These are phyloP conservation scores for Cocos nucifera DNA, from an alignment of 176 grass and related monocot genomes.

Conservation along the genomic window DNA sequence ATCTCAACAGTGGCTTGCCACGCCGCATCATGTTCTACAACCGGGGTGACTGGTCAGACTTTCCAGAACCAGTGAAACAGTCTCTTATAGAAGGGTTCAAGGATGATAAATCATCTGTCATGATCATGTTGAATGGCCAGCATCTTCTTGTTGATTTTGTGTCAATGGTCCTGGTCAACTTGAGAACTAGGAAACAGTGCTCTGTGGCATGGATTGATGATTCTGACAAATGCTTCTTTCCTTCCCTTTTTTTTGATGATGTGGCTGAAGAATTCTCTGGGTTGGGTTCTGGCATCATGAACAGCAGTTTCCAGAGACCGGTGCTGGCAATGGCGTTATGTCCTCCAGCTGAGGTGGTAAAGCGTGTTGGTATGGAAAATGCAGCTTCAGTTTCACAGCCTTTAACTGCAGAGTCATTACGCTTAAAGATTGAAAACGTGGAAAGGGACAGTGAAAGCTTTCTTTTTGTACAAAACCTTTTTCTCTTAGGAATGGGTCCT, in stretches of 20 bases:
- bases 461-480: slow-evolving; percentile 43
- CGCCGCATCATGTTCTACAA: slow-evolving; percentile 54
- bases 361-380: slow-evolving; percentile 51
- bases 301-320: slow-evolving; percentile 20
- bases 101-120: slow-evolving; percentile 38
- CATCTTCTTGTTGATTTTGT: slow-evolving; percentile 58
- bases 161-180: slow-evolving; percentile 53
- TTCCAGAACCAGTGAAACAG: slow-evolving; percentile 43
- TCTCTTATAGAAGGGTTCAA: slow-evolving; percentile 48
- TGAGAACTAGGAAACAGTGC: slow-evolving; percentile 41
- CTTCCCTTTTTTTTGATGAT: slow-evolving; percentile 48
- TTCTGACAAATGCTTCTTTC: slow-evolving; percentile 46
- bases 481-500: slow-evolving; percentile 67
- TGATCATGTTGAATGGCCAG: slow-evolving; percentile 36
- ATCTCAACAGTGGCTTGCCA: slow-evolving; percentile 48
- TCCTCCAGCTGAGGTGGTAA: slow-evolving; percentile 47
- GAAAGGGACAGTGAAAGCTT: slow-evolving; percentile 46
- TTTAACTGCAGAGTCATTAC: slow-evolving; percentile 39
- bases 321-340: slow-evolving; percentile 22
- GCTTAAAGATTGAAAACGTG: slow-evolving; percentile 52
- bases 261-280: slow-evolving; percentile 14
- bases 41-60: slow-evolving; percentile 43
- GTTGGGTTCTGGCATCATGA: slow-evolving; percentile 11
- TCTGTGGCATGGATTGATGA: slow-evolving; percentile 73
- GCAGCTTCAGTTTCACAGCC: slow-evolving; percentile 23